Evolutionary conservation across 2,329 filamentous ascomycete species (phyloP).

Genomic region (Bipolaris bicolor): DNA sequence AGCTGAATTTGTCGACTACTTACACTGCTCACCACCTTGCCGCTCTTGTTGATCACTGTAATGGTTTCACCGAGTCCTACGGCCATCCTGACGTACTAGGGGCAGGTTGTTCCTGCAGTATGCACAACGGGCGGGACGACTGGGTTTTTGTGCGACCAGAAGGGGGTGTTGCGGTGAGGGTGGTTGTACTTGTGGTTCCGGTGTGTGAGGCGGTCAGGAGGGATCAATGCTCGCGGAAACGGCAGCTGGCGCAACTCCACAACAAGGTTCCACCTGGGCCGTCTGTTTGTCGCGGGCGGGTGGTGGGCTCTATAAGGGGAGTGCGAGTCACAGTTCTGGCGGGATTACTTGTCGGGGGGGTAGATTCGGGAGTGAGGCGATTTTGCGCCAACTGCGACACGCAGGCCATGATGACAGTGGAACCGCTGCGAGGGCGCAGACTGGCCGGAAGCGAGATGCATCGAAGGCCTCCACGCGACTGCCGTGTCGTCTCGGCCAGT

Average conservation of each 20-base stretch:
- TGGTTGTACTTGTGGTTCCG: conserved; percentile 26
- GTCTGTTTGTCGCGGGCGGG: conserved; percentile 14
- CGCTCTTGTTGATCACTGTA: conserved; percentile 88
- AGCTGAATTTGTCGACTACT: conserved; percentile 45
- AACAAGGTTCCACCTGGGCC: conserved; percentile 30
- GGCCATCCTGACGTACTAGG: conserved; percentile 36
- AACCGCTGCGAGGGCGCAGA: conserved; percentile 19
- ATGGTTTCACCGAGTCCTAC: conserved; percentile 73
- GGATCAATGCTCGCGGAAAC: conserved; percentile 37
- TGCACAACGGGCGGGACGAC: conserved; percentile 28
- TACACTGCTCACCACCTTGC: conserved; percentile 89
- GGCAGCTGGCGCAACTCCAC: conserved; percentile 31
- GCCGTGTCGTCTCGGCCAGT: conserved; percentile 26
- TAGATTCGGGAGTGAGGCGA: conserved; percentile 36
- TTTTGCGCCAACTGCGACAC: conserved; percentile 16
- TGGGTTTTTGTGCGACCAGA: conserved; percentile 31
- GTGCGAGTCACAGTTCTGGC: neutral
- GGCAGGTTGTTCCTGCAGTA: conserved; percentile 26
- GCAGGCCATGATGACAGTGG: conserved; percentile 31
- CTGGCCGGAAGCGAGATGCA: conserved; percentile 21
- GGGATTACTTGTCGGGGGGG: conserved; percentile 14
- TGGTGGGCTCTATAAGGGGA: conserved; percentile 13
- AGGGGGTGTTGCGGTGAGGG: conserved; percentile 15
- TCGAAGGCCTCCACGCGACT: conserved; percentile 34
- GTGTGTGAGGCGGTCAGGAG: conserved; percentile 38